Percentiles rank a stretch among this genome's conserved stretches.
Conservation (phyloP, 2,329 filamentous ascomycete species). For the Pestalotiopsis sp. region DNA sequence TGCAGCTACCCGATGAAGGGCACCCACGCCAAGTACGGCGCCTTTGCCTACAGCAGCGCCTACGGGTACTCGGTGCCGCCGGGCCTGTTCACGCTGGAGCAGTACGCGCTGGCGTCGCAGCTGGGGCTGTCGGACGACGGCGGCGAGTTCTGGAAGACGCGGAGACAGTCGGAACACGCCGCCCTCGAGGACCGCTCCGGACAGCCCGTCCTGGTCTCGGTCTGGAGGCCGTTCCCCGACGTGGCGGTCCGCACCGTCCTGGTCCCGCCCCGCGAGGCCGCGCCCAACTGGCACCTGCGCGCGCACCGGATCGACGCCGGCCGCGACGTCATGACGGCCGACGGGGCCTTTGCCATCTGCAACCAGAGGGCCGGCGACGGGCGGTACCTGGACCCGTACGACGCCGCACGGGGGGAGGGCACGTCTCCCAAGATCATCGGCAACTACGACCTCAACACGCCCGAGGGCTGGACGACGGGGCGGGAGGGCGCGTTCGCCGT, state of each 20-base stretch:
- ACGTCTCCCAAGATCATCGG: slow-evolving; percentile 58
- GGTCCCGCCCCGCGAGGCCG: slow-evolving; percentile 58
- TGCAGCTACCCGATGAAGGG: slow-evolving; percentile 82
- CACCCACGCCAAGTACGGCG: slow-evolving; percentile 80
- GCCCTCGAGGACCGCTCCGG: slow-evolving; percentile 58
- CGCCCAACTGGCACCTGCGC: slow-evolving; percentile 71
- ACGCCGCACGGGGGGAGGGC: slow-evolving; percentile 46
- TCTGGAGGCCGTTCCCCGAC: slow-evolving; percentile 72
- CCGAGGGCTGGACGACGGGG: slow-evolving; percentile 55
- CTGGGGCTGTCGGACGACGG: slow-evolving; percentile 76
- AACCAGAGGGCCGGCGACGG: slow-evolving; percentile 52
- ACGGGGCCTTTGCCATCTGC: slow-evolving; percentile 73
- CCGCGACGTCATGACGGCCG: slow-evolving; percentile 68
- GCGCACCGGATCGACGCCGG: slow-evolving; percentile 62
- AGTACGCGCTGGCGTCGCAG: slow-evolving; percentile 75
- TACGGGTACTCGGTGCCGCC: slow-evolving; percentile 80
- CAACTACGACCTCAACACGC: slow-evolving; percentile 59
- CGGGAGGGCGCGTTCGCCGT: slow-evolving; percentile 56
- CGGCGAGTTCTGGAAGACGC: slow-evolving; percentile 77
- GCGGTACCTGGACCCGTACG: slow-evolving; percentile 52
- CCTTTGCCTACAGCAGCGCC: slow-evolving; percentile 75
- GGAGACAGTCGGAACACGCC: slow-evolving; percentile 67
- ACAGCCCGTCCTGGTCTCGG: slow-evolving; percentile 64
- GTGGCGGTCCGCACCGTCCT: slow-evolving; percentile 67
- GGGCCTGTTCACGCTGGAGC: slow-evolving; percentile 73